phyloP scores from a whole-genome alignment of 1,284 basidiomycete genomes.

The Phylloboletellus chloephorus region DNA sequence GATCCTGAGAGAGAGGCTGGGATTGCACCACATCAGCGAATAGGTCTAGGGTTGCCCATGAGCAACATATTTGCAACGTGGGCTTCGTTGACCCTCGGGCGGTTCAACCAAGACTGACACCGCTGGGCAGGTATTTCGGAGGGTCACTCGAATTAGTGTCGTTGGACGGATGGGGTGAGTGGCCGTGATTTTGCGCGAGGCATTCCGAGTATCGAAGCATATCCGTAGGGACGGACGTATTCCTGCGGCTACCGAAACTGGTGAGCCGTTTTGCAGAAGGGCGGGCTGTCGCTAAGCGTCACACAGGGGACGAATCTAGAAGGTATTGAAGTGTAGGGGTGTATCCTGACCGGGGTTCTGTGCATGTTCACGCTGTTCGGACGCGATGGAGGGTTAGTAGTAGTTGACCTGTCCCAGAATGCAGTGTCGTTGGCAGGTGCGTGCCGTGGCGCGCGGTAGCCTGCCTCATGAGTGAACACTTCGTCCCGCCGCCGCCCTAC shows the following conservation, averaged over 20 bases:
- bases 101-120: slow-evolving; percentile 5
- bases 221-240: slow-evolving; percentile 69
- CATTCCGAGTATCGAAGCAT: neutral
- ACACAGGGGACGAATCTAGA: slow-evolving; percentile 76
- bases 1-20: slow-evolving; percentile 43
- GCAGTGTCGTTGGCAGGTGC: neutral
- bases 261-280: slow-evolving; percentile 40
- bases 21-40: slow-evolving; percentile 52
- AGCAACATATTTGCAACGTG: slow-evolving; percentile 81
- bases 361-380: too few species aligned
- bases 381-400: too few species aligned
- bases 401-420: too few species aligned
- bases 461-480: slow-evolving; percentile 27
- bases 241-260: slow-evolving; percentile 74
- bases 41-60: slow-evolving; percentile 81
- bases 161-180: slow-evolving; percentile 75
- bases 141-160: slow-evolving; percentile 79
- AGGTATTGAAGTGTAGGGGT: slow-evolving; percentile 62
- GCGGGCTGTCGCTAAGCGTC: slow-evolving; percentile 6
- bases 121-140: slow-evolving; percentile 63
- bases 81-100: slow-evolving; percentile 21
- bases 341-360: too few species aligned
- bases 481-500: slow-evolving; percentile 41
- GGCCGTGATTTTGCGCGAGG: neutral
- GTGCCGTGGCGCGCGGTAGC: slow-evolving; percentile 10